These are phyloP conservation scores for Neurospora discreta DNA, from an alignment of 495 filamentous ascomycete species.

Conservation along the genomic window DNA sequence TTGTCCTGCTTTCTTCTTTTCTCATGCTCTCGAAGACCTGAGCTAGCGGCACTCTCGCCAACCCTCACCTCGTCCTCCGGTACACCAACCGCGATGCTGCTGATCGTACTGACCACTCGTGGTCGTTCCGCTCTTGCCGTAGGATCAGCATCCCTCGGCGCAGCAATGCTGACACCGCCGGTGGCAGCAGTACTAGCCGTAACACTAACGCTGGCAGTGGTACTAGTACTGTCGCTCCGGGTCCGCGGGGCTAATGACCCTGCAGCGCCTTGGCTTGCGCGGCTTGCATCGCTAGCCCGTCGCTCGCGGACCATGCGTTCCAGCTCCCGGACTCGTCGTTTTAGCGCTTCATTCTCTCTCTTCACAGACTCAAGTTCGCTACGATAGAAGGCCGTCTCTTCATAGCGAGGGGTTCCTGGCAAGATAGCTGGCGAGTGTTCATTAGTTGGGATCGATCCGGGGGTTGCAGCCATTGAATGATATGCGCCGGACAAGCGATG, in stretches of 20 bases:
- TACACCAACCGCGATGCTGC: constrained; percentile 31
- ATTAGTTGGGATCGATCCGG: constrained; percentile 7
- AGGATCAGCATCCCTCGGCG: constrained; percentile 14
- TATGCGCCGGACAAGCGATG: constrained; percentile 10
- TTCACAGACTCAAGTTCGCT: constrained; percentile 63
- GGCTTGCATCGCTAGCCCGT: constrained; percentile 32
- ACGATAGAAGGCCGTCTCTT: constrained; percentile 58
- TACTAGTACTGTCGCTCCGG: constrained; percentile 30
- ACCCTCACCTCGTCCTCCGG: constrained; percentile 41
- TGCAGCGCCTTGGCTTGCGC: constrained; percentile 6
- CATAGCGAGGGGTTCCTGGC: constrained; percentile 50
- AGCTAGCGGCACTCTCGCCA: constrained; percentile 46
- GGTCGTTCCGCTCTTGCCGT: constrained; percentile 15
- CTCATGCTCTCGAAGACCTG: constrained; percentile 17
- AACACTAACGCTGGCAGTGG: constrained; percentile 31
- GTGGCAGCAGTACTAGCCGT: constrained; percentile 18
- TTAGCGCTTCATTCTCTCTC: constrained; percentile 70
- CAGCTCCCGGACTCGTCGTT: constrained; percentile 60
- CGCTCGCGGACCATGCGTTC: constrained; percentile 43
- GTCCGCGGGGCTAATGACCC: not conserved
- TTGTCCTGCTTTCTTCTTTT: not conserved
- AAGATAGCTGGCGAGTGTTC: constrained; percentile 36
- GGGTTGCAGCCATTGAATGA: constrained; percentile 6
- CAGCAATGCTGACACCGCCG: constrained; percentile 20
- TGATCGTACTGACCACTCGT: constrained; percentile 23